Base-by-base conservation (phyloP, 495 filamentous ascomycete genomes). In the Penicillium robsamsonii region DNA sequence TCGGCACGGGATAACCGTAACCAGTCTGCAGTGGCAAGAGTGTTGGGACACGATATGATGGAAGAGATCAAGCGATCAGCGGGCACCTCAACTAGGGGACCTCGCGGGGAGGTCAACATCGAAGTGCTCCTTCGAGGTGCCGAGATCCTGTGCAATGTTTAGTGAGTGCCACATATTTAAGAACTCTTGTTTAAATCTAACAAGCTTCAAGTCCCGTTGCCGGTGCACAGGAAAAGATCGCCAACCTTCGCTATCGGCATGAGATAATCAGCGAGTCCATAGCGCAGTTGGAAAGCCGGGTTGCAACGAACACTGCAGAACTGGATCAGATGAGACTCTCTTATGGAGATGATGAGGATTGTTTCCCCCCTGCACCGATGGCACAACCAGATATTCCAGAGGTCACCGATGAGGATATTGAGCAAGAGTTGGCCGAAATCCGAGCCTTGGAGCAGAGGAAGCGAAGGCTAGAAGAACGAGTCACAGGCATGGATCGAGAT, bases 121-220 rank as follows among this genome's bases (percentile, higher is more conserved):
- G 89, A 96, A 66, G 78, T 95, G 4, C 71, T 98, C 33, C 79
- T 98, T 17, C 80, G 83, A 50, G 93, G 94, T 1, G 94, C 92
- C 4, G 92, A 97, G 75, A 96, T 92, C 73, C 79, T 98, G 25
- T 91, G 90, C 64, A 80, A 78, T 45, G 91, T 96, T 33, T 98
- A 97, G 81, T 90, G 81, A 57, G 80, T 75, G 12, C 30, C 41
- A 11, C 20, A 12, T 12, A 15, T 13, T 35, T 7, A 4, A 38
- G 5, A 2, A 33, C 15, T 20, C 5, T 24, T 33, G 2, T 38
- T 48, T 8, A 24, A 7, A 27, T 11, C 56, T 57, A 63, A 57
- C 22, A 10, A n/a, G 10, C 5, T 2, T 2, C 18, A 56, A 89
- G 87, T 56, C 87, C 87, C 8, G 86, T 97, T 41, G 80, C 87